phyloP scores from a whole-genome alignment of 257 asterid species.

The Lycium barbarum region DNA sequence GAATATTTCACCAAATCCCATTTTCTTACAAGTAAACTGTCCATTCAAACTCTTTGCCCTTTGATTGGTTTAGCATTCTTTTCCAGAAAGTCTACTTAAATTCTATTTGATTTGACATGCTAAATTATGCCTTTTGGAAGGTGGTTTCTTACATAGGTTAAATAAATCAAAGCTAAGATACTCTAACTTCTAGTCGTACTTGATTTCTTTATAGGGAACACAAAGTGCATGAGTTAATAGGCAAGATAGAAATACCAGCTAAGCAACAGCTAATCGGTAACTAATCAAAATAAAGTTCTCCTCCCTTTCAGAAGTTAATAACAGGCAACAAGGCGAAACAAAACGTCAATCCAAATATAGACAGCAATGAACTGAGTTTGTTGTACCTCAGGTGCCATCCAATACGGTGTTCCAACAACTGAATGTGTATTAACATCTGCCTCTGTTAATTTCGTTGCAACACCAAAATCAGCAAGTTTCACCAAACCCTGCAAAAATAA shows the following conservation, averaged over 20 bases:
- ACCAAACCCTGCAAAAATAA: slow-evolving; percentile 91
- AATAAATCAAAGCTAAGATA: slow-evolving; percentile 14
- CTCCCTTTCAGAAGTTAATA: slow-evolving; percentile 21
- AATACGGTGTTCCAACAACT: slow-evolving; percentile 99
- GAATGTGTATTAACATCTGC: slow-evolving; percentile 94
- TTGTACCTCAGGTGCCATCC: slow-evolving; percentile 99
- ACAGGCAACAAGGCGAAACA: slow-evolving; percentile 21
- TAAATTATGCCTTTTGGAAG: not conserved
- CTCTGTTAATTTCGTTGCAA: slow-evolving; percentile 94
- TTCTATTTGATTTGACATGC: slow-evolving; percentile 18
- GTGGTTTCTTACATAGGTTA: slow-evolving; percentile 4
- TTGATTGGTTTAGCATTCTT: slow-evolving; percentile 3
- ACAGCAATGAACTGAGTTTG: not conserved
- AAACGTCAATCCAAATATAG: not conserved
- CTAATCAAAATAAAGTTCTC: not conserved
- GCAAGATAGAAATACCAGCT: slow-evolving; percentile 5
- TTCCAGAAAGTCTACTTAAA: not conserved
- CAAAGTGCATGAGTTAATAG: not conserved
- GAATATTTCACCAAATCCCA: slow-evolving; percentile 10
- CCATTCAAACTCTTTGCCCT: slow-evolving; percentile 23
- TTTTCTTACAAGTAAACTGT: not conserved
- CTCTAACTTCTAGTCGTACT: not conserved
- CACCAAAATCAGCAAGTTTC: slow-evolving; percentile 99
- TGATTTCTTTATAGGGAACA: not conserved
- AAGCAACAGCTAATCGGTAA: not conserved